These are phyloP conservation scores for Arachis hypogaea DNA, from an alignment of 306 rosid genomes.

Conservation along the genomic window DNA sequence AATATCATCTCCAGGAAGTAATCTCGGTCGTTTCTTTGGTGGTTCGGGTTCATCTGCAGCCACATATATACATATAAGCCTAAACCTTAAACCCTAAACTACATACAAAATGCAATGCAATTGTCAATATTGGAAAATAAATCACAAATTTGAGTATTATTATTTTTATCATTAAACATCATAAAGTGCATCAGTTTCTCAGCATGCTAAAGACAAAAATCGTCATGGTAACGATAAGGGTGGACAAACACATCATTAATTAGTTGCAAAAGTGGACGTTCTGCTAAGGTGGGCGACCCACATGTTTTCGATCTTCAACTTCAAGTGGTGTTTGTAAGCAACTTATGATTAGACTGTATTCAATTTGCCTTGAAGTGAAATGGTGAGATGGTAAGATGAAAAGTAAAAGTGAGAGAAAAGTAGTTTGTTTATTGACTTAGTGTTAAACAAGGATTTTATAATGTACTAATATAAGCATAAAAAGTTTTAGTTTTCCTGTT, in stretches of 20 bases:
- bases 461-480: no score
- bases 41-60: slow-evolving; percentile 64
- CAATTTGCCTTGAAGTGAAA: no score
- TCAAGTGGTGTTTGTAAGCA: no score
- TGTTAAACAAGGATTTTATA: no score
- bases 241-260: background rate
- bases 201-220: slow-evolving; percentile 29
- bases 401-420: no score
- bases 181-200: slow-evolving; percentile 3
- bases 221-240: background rate
- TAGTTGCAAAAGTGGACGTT: no score
- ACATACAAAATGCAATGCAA: slow-evolving; percentile 5
- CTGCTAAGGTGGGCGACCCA: no score
- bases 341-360: no score
- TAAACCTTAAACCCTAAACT: slow-evolving; percentile 12
- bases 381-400: no score
- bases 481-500: no score
- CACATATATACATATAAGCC: slow-evolving; percentile 33
- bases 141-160: slow-evolving; percentile 24
- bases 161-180: slow-evolving; percentile 5
- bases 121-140: slow-evolving; percentile 27
- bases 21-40: slow-evolving; percentile 68
- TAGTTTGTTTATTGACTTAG: no score
- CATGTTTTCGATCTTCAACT: no score
- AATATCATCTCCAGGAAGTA: slow-evolving; percentile 78